Conservation (phyloP, 1,139 yeast species). For the Saccharomyces hybrid region DNA sequence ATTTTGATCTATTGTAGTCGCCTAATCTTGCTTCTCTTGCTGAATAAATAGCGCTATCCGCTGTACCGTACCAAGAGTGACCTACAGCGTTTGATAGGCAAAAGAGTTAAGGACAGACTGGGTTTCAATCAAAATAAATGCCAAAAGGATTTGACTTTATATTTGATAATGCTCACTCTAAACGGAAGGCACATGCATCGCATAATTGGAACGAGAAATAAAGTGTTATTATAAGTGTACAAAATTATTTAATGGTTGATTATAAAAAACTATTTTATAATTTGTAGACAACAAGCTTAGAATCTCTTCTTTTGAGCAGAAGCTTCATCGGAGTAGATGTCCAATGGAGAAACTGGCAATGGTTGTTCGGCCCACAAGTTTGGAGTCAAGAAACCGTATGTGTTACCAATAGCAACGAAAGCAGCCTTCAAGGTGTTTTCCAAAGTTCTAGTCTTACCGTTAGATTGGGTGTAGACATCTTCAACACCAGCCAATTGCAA, state of each 20-base stretch:
- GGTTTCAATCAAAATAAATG: background rate
- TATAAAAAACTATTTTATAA: conserved; percentile 3
- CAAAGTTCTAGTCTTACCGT: conserved; percentile 99
- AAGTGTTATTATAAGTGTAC: conserved; percentile 4
- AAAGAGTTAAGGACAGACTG: background rate
- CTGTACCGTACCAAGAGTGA: background rate
- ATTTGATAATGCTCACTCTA: background rate
- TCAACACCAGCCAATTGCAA: conserved; percentile 99
- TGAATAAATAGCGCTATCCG: background rate
- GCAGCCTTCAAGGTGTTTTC: conserved; percentile 99
- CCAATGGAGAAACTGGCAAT: conserved; percentile 88
- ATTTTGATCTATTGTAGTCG: too few species aligned
- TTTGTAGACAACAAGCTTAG: conserved; percentile 22
- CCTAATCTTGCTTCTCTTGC: background rate
- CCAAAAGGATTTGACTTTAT: background rate
- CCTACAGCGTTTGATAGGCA: background rate
- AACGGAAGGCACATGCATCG: background rate
- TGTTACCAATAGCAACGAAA: conserved; percentile 98
- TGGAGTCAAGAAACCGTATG: conserved; percentile 99
- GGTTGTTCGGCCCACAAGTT: conserved; percentile 92
- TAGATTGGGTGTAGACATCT: conserved; percentile 97
- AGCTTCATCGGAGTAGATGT: conserved; percentile 83
- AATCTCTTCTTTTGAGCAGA: conserved; percentile 68
- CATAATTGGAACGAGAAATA: background rate
- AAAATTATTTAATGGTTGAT: conserved; percentile 6